Evolutionary conservation across 179 eudicot species (phyloP), one percentile per base, ranked within the genome.

Genomic region (Spinacia oleracea): DNA sequence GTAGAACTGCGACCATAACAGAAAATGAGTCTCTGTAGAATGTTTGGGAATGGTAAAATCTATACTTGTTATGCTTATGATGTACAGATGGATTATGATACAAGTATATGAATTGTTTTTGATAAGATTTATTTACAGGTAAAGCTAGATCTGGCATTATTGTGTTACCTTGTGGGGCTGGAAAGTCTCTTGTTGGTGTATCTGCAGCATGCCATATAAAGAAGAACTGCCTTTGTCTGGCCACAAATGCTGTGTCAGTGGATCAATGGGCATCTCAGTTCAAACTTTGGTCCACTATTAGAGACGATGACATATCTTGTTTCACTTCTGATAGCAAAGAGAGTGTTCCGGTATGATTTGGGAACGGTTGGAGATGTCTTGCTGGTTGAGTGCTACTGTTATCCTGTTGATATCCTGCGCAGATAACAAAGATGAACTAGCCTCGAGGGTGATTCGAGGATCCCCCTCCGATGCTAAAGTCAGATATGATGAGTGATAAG

Each of bases 191-290:
- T 34, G 98, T 96, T 77, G 99, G 99, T 83, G 99, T 96, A 23
- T 93, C 99, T 79, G 99, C 99, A 56, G 99, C 99, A 66, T 83
- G 92, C 81, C 90, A 98, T 83, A 90, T 96, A 77, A 89, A 83
- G 84, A 96, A 96, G 85, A 96, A 97, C 79, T 93, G 98, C 79
- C 96, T 96, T 80, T 96, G 99, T 88, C 83, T 96, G 82, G 99
- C 99, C n/a, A 96, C 98, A 68, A 96, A 96, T 85, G 98, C 99
- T 69, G 98, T 96, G 76, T 96, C 99, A 71, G 99, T 96, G 42
- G 99, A 93, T 85, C 99, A 96, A 68, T 96, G 99, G 99, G 99
- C 99, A 78, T 96, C 91, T 81, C 99, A 96, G 84, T 96, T 96
- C 81, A 96, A 93, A 86, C 84, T 96, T 78, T 96, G 99, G 99